Evolutionary conservation across 1,284 basidiomycete species (phyloP).

Genomic region (Cryptococcus wingfieldii): DNA sequence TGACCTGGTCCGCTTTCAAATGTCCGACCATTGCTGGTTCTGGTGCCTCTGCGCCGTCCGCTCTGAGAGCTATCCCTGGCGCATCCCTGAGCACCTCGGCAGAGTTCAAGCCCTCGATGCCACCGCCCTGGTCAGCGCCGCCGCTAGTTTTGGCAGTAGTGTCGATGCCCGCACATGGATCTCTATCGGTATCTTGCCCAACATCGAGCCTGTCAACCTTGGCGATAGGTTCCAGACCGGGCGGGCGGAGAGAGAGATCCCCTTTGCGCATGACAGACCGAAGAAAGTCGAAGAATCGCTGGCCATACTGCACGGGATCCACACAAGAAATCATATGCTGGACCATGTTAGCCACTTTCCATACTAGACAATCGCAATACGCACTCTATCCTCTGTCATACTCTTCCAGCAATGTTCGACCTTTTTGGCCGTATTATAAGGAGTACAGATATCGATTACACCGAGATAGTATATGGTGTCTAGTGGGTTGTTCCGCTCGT

Average conservation of each 20-base stretch:
- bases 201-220: neutral
- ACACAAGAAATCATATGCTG: conserved; percentile 93
- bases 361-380: conserved; percentile 42
- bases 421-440: conserved; percentile 74
- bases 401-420: conserved; percentile 92
- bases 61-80: neutral
- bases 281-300: conserved; percentile 83
- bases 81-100: neutral
- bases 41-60: neutral
- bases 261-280: conserved; percentile 80
- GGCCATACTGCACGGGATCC: conserved; percentile 73
- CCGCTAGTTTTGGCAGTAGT: neutral
- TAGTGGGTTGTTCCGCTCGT: conserved; percentile 70
- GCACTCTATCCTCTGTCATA: conserved; percentile 73
- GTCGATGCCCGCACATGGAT: neutral
- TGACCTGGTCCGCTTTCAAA: conserved; percentile 20
- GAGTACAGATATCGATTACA: conserved; percentile 90
- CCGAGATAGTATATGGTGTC: conserved; percentile 90
- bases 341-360: neutral
- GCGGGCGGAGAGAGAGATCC: conserved; percentile 47
- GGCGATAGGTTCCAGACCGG: conserved; percentile 22
- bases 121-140: neutral
- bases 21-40: conserved; percentile 19
- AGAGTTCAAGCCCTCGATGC: neutral
- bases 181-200: conserved; percentile 7